These are phyloP conservation scores for Monilinia fructicola DNA, from an alignment of 2,329 filamentous ascomycete species.

Conservation along the genomic window DNA sequence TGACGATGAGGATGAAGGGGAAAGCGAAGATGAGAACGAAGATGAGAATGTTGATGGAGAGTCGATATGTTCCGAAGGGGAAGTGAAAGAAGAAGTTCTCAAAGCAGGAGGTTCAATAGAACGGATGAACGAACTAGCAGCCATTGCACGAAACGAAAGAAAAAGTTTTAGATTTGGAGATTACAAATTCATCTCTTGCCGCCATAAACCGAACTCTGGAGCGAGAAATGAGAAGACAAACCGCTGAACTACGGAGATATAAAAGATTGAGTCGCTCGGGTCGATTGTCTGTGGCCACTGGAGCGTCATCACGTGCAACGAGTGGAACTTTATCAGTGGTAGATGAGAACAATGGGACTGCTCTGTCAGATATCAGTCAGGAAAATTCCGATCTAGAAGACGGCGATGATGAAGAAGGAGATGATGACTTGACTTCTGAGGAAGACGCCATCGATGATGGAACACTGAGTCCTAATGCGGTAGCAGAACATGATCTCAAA, in stretches of 20 bases:
- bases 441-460: constrained; percentile 48
- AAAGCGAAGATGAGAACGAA: constrained; percentile 27
- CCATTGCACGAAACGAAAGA: constrained; percentile 85
- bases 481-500: constrained; percentile 48
- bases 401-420: constrained; percentile 46
- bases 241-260: constrained; percentile 80
- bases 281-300: constrained; percentile 61
- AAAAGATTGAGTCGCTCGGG: constrained; percentile 82
- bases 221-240: constrained; percentile 87
- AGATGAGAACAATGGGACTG: constrained; percentile 41
- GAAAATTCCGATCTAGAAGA: constrained; percentile 42
- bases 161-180: constrained; percentile 97
- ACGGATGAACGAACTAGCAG: constrained; percentile 71
- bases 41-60: constrained; percentile 18
- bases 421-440: constrained; percentile 50
- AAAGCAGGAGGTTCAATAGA: constrained; percentile 57
- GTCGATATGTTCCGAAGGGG: constrained; percentile 20
- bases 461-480: constrained; percentile 44
- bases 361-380: constrained; percentile 52
- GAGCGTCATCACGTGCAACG: constrained; percentile 49
- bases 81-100: constrained; percentile 50
- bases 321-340: constrained; percentile 47
- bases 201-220: constrained; percentile 95
- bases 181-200: constrained; percentile 90
- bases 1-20: constrained; percentile 8